Base-by-base conservation (phyloP, 352 stramenopile species). In the Phytophthora rubi region DNA sequence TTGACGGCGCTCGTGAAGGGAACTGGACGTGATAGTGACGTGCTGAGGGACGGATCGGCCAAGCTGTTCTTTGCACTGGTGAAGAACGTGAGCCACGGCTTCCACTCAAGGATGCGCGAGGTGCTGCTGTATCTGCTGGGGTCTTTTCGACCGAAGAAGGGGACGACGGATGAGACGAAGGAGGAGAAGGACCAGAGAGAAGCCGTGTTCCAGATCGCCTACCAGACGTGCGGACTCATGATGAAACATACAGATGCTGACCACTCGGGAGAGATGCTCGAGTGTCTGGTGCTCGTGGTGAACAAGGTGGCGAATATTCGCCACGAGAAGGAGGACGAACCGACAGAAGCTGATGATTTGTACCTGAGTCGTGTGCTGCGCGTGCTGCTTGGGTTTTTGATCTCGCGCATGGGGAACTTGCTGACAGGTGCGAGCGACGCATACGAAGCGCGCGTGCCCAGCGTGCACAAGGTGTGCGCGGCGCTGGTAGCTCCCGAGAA, bases 31-130 rank as follows among this genome's bases (percentile, higher is more conserved):
- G 86, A 82, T 48, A 78, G 95, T 53, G 73, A 88, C 10, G 73
- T 91, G n/a, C 55, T 97, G n/a, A 79, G 76, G 10, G 86, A 97
- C 49, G 90, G 90, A 8, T 93, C 87, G n/a, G 86, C 90, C n/a
- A 94, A 91, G 56, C 74, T 97, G 6, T 89, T 95, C 30, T 94
- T 97, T 53, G 82, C 80, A 16, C 74, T 97, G 3, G 71, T 96
- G 30, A 89, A 89, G 33, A 96, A 96, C 54, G 89, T 97, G 12
- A 89, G 89, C 53, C 80, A 91, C 61, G 83, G 88, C 1, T 96
- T 97, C 71, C 89, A 97, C 73, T 96, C 89, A 49, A 78, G 90
- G 23, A 95, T 94, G 89, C 70, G 76, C 26, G 87, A 95, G 21
- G 81, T 96, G 35, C 77, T 95, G 45, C 61, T 90, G 4, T 86